Percentiles rank a stretch among this genome's conserved stretches.
These are phyloP conservation scores for Exutisphaerella laricina DNA, from an alignment of 2,329 filamentous ascomycete species.

Conservation along the genomic window DNA sequence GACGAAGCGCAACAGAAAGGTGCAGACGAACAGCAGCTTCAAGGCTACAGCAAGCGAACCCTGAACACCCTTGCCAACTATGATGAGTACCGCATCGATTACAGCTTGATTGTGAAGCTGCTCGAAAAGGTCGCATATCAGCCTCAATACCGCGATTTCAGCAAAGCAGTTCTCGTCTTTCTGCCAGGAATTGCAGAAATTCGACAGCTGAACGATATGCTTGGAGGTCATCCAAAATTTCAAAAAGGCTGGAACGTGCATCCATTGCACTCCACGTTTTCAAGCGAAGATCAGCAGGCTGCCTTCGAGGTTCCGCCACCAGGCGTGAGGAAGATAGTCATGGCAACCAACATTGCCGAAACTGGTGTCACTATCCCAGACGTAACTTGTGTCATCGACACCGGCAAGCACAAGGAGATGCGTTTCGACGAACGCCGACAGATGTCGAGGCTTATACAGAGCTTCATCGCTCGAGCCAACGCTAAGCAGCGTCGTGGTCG, in stretches of 20 bases:
- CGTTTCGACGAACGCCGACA: conserved; percentile 90
- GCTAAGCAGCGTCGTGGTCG: conserved; percentile 91
- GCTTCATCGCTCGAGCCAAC: conserved; percentile 92
- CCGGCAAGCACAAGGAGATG: conserved; percentile 97
- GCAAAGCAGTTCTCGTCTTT: conserved; percentile 90
- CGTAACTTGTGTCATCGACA: conserved; percentile 93
- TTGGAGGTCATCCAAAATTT: conserved; percentile 72
- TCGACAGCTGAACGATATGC: conserved; percentile 66
- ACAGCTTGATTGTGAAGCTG: conserved; percentile 74
- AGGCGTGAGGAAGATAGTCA: conserved; percentile 83
- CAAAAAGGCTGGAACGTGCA: conserved; percentile 75
- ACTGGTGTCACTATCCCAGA: conserved; percentile 98
- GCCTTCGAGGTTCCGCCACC: conserved; percentile 81
- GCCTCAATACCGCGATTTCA: conserved; percentile 62
- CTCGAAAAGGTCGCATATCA: conserved; percentile 70
- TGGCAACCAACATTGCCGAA: conserved; percentile 97
- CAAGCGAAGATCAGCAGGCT: conserved; percentile 91
- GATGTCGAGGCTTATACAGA: conserved; percentile 82
- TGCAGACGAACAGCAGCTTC: conserved; percentile 58
- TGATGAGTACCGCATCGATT: conserved; percentile 89
- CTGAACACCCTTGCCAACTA: conserved; percentile 68
- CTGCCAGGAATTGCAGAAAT: conserved; percentile 84
- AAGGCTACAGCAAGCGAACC: conserved; percentile 70
- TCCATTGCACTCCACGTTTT: conserved; percentile 88
- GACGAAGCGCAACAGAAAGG: conserved; percentile 38